These are phyloP conservation scores for Elasticomyces elasticus DNA, from an alignment of 495 filamentous ascomycete species.

Conservation along the genomic window DNA sequence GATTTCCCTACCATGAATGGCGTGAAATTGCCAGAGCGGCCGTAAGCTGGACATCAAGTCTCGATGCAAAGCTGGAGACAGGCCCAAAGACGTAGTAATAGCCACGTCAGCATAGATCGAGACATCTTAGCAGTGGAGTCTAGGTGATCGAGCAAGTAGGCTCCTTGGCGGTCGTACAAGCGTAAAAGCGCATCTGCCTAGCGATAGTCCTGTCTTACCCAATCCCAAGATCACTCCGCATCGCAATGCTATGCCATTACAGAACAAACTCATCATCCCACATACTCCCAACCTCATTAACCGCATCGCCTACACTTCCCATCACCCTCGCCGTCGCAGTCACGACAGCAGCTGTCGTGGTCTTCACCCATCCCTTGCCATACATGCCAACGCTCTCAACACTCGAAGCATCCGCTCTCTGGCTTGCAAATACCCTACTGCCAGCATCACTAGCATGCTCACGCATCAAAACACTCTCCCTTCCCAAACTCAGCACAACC, in stretches of 20 bases:
- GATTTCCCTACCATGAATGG: too few relatives aligned
- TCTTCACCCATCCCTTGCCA: neutral
- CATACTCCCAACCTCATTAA: slow-evolving; percentile 21
- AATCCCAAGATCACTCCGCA: neutral
- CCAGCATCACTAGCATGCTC: neutral
- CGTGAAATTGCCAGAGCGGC: too few relatives aligned
- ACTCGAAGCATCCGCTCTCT: neutral
- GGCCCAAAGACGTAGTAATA: too few relatives aligned
- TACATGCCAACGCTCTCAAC: neutral
- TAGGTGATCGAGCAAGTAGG: too few relatives aligned
- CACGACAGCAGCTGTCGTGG: neutral
- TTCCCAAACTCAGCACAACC: neutral
- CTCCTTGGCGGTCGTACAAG: too few relatives aligned
- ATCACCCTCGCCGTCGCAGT: slow-evolving; percentile 2
- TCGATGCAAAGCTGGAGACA: too few relatives aligned
- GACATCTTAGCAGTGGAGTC: too few relatives aligned
- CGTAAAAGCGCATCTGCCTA: too few relatives aligned
- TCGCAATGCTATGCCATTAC: neutral
- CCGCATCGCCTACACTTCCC: slow-evolving; percentile 8
- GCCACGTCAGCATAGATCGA: too few relatives aligned
- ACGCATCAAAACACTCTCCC: neutral
- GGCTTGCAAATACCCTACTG: neutral
- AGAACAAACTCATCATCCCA: slow-evolving; percentile 19
- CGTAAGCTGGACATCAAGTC: too few relatives aligned
- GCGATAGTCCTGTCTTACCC: neutral